These are phyloP conservation scores for Plasmodium billcollinsi DNA, from an alignment of 169 alveolate species.

Conservation along the genomic window DNA sequence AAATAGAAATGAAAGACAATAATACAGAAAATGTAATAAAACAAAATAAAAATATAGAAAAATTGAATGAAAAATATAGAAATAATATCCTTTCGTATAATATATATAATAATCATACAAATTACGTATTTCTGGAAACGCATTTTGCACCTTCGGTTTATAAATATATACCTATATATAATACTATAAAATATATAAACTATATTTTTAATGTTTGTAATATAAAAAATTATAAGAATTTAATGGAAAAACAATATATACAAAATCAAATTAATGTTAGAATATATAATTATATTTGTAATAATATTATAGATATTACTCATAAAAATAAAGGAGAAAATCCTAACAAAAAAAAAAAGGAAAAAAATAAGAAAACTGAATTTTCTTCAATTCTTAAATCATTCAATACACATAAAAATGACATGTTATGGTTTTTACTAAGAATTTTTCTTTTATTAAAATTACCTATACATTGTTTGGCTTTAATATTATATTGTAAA, in stretches of 20 bases:
- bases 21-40: neutral
- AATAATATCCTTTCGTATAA: constrained; percentile 44
- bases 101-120: constrained; percentile 65
- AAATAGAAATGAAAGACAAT: too few relatives aligned
- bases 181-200: constrained; percentile 61
- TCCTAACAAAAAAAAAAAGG: constrained; percentile 7
- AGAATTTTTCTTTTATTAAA: constrained; percentile 65
- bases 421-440: constrained; percentile 73
- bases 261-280: constrained; percentile 57
- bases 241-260: constrained; percentile 13
- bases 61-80: constrained; percentile 13
- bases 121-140: constrained; percentile 63
- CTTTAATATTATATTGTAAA: constrained; percentile 67
- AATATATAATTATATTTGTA: constrained; percentile 61
- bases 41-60: constrained; percentile 25
- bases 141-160: constrained; percentile 68
- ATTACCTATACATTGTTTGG: constrained; percentile 73
- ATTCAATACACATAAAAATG: constrained; percentile 56
- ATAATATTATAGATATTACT: constrained; percentile 44
- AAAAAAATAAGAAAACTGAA: constrained; percentile 12
- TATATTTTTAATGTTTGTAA: constrained; percentile 54
- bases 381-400: constrained; percentile 23
- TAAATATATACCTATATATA: constrained; percentile 72
- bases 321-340: neutral
- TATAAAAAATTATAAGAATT: constrained; percentile 15